Evolutionary conservation across 441 rosid genomes (phyloP).

Genomic region (Populus trichocarpa): DNA sequence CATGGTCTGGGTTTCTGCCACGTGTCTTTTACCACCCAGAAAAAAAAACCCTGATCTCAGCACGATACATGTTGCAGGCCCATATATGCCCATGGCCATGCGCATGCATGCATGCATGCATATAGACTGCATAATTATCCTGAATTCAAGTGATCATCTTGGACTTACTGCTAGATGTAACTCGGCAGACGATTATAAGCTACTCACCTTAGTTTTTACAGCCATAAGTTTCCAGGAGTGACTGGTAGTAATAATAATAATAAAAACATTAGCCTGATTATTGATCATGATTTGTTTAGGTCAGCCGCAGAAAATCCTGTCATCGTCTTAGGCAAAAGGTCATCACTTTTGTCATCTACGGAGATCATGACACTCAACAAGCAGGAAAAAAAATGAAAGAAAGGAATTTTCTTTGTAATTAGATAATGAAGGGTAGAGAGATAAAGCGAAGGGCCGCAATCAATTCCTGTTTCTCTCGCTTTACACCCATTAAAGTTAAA

Average conservation of each 20-base stretch:
- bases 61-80: neutral
- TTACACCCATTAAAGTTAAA: neutral
- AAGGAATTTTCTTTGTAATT: neutral
- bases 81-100: neutral
- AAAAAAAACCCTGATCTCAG: neutral
- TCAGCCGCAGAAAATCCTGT: neutral
- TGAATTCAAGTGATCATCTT: too few species aligned
- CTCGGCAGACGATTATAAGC: neutral
- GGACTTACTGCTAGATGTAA: neutral
- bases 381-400: neutral
- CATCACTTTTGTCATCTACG: neutral
- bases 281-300: neutral
- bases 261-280: neutral
- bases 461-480: neutral
- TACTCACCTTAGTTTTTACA: too few species aligned
- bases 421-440: neutral
- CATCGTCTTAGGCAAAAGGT: neutral
- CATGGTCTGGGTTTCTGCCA: constrained; percentile 36
- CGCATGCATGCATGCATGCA: neutral
- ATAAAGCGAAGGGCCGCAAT: neutral
- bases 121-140: neutral
- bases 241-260: too few species aligned
- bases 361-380: neutral
- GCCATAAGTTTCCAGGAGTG: neutral
- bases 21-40: constrained; percentile 10